These are phyloP conservation scores for Suhomyces wounanorum DNA, from an alignment of 1,139 yeast genomes.

Conservation along the genomic window DNA sequence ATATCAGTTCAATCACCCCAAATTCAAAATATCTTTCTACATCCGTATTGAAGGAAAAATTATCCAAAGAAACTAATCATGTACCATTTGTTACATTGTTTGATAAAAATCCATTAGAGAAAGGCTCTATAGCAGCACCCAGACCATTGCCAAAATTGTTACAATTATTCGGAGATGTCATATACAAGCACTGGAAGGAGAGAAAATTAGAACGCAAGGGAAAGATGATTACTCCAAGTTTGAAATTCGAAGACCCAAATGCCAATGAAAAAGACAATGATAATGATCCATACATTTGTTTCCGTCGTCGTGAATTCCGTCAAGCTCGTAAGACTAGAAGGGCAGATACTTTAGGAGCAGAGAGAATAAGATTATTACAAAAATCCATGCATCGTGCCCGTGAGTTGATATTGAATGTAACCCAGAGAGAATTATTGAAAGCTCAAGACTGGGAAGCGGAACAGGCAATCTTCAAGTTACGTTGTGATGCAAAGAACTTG, in stretches of 20 bases:
- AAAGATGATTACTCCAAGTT: slow-evolving; percentile 65
- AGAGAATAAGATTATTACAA: slow-evolving; percentile 72
- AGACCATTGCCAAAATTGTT: slow-evolving; percentile 58
- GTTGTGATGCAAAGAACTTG: slow-evolving; percentile 69
- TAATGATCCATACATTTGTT: slow-evolving; percentile 91
- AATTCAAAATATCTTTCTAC: slow-evolving; percentile 41
- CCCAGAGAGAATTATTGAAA: slow-evolving; percentile 72
- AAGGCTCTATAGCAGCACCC: slow-evolving; percentile 20
- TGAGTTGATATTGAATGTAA: slow-evolving; percentile 66
- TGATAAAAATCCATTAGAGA: slow-evolving; percentile 47
- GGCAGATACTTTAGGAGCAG: slow-evolving; percentile 89
- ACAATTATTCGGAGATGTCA: slow-evolving; percentile 61
- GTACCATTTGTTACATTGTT: slow-evolving; percentile 48
- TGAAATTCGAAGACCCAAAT: slow-evolving; percentile 81
- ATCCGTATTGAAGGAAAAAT: slow-evolving; percentile 39
- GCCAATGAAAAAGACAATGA: slow-evolving; percentile 83
- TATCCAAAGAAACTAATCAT: slow-evolving; percentile 42
- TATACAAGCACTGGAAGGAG: slow-evolving; percentile 81
- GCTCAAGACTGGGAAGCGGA: slow-evolving; percentile 61
- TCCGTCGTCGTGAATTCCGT: slow-evolving; percentile 92
- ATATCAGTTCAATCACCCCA: slow-evolving; percentile 33
- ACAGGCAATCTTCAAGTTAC: slow-evolving; percentile 62
- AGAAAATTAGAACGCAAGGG: slow-evolving; percentile 77
- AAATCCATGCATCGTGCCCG: slow-evolving; percentile 79
- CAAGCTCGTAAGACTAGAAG: slow-evolving; percentile 96